phyloP scores from a whole-genome alignment of 192 early-diverging fungal genomes.

The Entomortierella lignicola region DNA sequence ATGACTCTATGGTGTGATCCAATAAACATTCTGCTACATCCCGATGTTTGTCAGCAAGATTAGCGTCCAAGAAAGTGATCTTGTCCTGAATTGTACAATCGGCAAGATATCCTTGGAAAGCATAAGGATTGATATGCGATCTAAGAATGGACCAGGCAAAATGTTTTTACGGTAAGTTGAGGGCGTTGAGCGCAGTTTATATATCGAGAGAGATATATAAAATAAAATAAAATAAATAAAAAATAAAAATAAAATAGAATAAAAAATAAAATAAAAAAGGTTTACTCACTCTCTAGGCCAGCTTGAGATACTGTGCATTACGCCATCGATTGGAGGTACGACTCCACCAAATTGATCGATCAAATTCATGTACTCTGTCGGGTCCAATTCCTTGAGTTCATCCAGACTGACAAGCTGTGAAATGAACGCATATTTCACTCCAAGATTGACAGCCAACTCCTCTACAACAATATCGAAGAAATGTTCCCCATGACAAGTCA shows the following conservation, averaged over 20 bases:
- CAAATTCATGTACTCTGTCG: conserved; percentile 43
- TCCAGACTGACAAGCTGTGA: conserved; percentile 49
- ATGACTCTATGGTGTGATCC: conserved; percentile 44
- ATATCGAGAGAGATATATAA: too few relatives aligned
- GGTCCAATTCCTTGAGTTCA: conserved; percentile 52
- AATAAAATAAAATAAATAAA: background rate
- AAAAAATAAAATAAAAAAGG: background rate
- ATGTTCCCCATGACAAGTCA: conserved; percentile 43
- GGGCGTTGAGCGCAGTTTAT: too few relatives aligned
- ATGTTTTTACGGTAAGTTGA: too few relatives aligned
- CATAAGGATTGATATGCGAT: conserved; percentile 46
- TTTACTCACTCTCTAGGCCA: conserved; percentile 47
- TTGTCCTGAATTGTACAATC: conserved; percentile 53
- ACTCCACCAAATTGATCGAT: conserved; percentile 47
- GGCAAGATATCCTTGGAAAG: conserved; percentile 48
- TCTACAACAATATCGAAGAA: conserved; percentile 43
- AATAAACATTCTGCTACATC: conserved; percentile 40
- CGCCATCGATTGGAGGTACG: conserved; percentile 42
- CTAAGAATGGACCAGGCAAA: background rate
- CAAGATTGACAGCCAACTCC: conserved; percentile 31
- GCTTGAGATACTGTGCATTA: conserved; percentile 53
- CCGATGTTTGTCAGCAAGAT: conserved; percentile 19
- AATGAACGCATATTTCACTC: conserved; percentile 50
- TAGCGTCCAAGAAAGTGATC: conserved; percentile 23
- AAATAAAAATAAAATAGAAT: background rate